Evolutionary conservation across 2,329 filamentous ascomycete genomes (phyloP), one percentile per base, ranked within the genome.

Genomic region (Aschersonia sp.): DNA sequence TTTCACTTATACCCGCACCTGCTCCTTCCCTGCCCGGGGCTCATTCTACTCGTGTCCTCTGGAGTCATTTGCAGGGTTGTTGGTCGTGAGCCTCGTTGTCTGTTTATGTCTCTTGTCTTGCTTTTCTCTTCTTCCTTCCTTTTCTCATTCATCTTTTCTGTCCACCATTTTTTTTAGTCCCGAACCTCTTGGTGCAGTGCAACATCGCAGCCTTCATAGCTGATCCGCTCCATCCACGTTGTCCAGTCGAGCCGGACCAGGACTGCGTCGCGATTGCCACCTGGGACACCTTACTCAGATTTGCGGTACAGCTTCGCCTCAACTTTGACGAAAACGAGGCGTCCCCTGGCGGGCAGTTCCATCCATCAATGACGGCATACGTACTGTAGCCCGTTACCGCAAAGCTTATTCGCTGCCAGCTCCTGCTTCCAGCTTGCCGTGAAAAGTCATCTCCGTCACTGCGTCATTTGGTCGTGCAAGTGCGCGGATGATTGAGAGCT

Each of bases 291-390:
- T 22, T 22, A 22, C 22, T 12, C 40, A 12, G 11, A 37, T 30
- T 30, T 43, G 46, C 45, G 46, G 43, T 46, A 47, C 43, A 41
- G 31, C 22, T 46, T 45, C 33, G 35, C 42, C 22, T 22, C 22
- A 22, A 22, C 22, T 22, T 22, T 22, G 22, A 22, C 22, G 22
- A 22, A 22, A 3, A 37, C 12, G 12, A 8, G 33, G 33, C 33
- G 33, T 37, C 33, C 33, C 33, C 33, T 37, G 33, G 33, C 12
- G 33, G 33, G 33, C 33, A 37, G 35, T 42, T 42, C 14, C 14
- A 42, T n/a, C n/a, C 40, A 14, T 12, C n/a, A 12, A 37, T 37
- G 33, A 37, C 12, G 8, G 33, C 12, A 12, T 12, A 8, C 12
- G 12, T 12, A 12, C 33, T 12, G 33, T 37, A 37, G 33, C 12